phyloP scores from a whole-genome alignment of 2,329 filamentous ascomycete genomes.

The Albophoma yamanashiensis region DNA sequence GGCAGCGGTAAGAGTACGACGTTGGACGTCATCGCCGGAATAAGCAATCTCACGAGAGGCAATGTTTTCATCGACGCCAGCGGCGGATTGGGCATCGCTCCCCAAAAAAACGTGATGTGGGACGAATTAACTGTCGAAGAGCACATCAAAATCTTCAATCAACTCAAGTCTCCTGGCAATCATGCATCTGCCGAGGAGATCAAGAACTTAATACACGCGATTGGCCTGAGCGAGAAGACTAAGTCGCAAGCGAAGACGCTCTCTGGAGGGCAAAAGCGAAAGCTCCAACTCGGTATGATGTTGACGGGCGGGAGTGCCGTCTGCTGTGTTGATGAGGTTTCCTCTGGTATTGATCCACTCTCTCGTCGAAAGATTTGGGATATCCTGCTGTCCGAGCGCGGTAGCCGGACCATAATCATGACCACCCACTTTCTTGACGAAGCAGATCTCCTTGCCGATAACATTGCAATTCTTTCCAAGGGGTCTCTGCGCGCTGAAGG shows the following conservation, averaged over 20 bases:
- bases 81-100: conserved; percentile 78
- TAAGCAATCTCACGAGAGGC: conserved; percentile 67
- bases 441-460: conserved; percentile 79
- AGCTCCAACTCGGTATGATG: conserved; percentile 91
- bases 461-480: conserved; percentile 80
- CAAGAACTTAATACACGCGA: conserved; percentile 50
- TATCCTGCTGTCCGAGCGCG: conserved; percentile 77
- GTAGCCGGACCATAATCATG: conserved; percentile 69
- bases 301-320: conserved; percentile 80
- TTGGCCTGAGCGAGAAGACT: conserved; percentile 68
- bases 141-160: conserved; percentile 76
- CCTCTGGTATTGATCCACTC: conserved; percentile 76
- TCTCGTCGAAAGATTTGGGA: conserved; percentile 89
- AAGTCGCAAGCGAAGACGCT: conserved; percentile 64
- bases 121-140: conserved; percentile 78
- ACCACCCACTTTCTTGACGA: conserved; percentile 94
- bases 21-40: conserved; percentile 75
- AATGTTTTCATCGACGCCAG: conserved; percentile 67
- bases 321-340: conserved; percentile 88
- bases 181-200: conserved; percentile 49
- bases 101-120: conserved; percentile 93
- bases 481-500: conserved; percentile 73
- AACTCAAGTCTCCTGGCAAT: conserved; percentile 56
- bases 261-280: conserved; percentile 85
- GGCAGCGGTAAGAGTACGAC: conserved; percentile 87